Conservation (phyloP, 2,329 filamentous ascomycete species). For the Fusarium goolgardi region DNA sequence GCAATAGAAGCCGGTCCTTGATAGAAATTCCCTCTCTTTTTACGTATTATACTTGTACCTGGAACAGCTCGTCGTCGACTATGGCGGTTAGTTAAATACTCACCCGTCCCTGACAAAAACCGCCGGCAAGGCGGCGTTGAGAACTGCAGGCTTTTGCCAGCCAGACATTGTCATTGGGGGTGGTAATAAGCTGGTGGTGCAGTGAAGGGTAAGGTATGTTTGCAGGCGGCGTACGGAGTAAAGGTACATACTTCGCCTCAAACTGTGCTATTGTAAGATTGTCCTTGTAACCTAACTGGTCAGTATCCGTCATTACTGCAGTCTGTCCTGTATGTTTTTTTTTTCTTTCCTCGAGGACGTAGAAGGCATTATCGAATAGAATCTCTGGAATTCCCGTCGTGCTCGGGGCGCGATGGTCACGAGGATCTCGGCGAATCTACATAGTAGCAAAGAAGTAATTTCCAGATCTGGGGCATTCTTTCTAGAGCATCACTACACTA, state of each 20-base stretch:
- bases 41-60: constrained; percentile 6
- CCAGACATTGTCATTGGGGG: constrained; percentile 1
- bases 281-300: constrained; percentile 24
- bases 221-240: not conserved
- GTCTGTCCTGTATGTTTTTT: not conserved
- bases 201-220: constrained; percentile 26
- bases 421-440: constrained; percentile 33
- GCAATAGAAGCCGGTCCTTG: constrained; percentile 31
- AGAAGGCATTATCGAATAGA: constrained; percentile 43
- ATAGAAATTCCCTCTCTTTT: constrained; percentile 32
- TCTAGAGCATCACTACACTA: not conserved
- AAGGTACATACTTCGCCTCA: constrained; percentile 13
- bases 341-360: constrained; percentile 3
- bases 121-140: constrained; percentile 16
- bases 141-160: not conserved
- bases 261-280: constrained; percentile 22
- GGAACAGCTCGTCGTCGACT: constrained; percentile 5
- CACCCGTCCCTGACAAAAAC: not conserved
- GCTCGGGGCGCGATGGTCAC: constrained; percentile 32
- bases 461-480: constrained; percentile 31
- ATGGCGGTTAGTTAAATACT: constrained; percentile 8
- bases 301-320: constrained; percentile 2
- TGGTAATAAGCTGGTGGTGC: constrained; percentile 36
- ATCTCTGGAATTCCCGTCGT: constrained; percentile 27
- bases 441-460: constrained; percentile 11